Evolutionary conservation across 345 rosid species (phyloP).

Genomic region (Citrus cavaleriei): DNA sequence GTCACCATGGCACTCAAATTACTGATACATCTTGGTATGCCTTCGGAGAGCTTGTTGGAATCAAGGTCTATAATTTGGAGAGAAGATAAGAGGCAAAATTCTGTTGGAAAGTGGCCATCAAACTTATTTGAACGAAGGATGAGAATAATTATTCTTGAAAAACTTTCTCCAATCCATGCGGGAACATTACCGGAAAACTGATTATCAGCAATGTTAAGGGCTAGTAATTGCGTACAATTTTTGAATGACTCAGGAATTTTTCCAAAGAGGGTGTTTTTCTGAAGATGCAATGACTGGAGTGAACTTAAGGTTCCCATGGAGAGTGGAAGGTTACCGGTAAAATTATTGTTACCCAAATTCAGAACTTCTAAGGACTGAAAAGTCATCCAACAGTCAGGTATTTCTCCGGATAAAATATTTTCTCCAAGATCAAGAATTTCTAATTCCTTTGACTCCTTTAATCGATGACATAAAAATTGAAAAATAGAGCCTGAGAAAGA

Average conservation of each 20-base stretch:
- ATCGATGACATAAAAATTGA: slow-evolving; percentile 17
- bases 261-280: neutral
- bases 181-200: slow-evolving; percentile 1
- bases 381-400: slow-evolving; percentile 6
- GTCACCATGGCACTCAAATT: neutral
- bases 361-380: neutral
- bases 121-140: slow-evolving; percentile 11
- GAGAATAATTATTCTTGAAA: neutral
- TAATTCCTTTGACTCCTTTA: neutral
- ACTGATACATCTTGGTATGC: slow-evolving; percentile 4
- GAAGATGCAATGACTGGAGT: neutral
- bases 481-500: slow-evolving; percentile 32
- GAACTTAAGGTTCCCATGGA: neutral
- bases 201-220: neutral
- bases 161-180: neutral
- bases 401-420: slow-evolving; percentile 14
- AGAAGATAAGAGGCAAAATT: neutral
- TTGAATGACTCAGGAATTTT: neutral
- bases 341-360: neutral
- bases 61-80: slow-evolving; percentile 4
- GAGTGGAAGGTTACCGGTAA: neutral
- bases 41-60: neutral
- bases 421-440: slow-evolving; percentile 31
- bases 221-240: neutral
- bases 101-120: neutral